These are phyloP conservation scores for Coemansia sp. DNA, from an alignment of 192 early-diverging fungal genomes.

Conservation along the genomic window DNA sequence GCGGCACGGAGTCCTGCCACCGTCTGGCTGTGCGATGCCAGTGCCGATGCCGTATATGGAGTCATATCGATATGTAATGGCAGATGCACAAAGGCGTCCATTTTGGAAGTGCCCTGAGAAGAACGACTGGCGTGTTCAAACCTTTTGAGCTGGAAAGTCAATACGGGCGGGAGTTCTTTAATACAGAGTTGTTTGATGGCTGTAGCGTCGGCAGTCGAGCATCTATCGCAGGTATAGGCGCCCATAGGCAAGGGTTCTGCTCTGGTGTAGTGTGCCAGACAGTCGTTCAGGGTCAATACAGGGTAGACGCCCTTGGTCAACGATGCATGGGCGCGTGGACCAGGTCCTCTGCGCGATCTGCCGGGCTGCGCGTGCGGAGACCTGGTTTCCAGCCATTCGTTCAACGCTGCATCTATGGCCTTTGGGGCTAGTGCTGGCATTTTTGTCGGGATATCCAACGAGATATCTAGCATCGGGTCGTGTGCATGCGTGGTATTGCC, in stretches of 20 bases:
- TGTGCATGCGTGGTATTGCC: conserved; percentile 74
- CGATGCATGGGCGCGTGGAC: conserved; percentile 12
- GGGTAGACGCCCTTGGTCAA: conserved; percentile 27
- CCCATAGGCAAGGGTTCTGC: conserved; percentile 75
- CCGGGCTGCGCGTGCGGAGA: conserved; percentile 5
- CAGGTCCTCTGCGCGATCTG: conserved; percentile 2
- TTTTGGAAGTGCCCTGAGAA: conserved; percentile 59
- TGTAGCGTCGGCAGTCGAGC: conserved; percentile 48
- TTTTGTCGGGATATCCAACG: conserved; percentile 72
- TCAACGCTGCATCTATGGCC: conserved; percentile 23
- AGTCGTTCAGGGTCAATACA: conserved; percentile 51
- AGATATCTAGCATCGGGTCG: conserved; percentile 92
- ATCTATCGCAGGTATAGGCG: conserved; percentile 71
- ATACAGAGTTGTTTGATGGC: conserved; percentile 89
- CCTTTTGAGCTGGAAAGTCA: conserved; percentile 92
- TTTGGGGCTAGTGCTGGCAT: conserved; percentile 23
- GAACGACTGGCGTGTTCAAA: conserved; percentile 71
- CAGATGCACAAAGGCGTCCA: conserved; percentile 85
- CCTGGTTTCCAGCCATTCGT: conserved; percentile 22
- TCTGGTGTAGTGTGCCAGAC: conserved; percentile 67
- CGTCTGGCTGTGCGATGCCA: conserved; percentile 49
- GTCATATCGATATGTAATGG: conserved; percentile 90
- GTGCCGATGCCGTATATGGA: conserved; percentile 75
- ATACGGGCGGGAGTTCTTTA: conserved; percentile 81
- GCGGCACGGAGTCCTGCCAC: conserved; percentile 35